Conservation (phyloP, 2,329 filamentous ascomycete species). For the Arachnopeziza araneosa region DNA sequence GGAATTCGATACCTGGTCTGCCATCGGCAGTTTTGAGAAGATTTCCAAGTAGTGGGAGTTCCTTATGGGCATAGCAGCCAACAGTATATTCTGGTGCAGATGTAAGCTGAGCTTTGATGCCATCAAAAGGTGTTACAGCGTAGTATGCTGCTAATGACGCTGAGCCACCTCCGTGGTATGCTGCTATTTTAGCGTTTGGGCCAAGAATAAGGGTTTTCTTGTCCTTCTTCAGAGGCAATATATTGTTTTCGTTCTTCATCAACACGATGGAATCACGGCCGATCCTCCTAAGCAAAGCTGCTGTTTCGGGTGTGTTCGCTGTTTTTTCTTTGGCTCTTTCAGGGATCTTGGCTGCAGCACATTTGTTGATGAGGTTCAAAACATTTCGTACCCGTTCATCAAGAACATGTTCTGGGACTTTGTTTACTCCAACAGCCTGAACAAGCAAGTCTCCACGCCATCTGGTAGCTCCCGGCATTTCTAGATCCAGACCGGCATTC, state of each 20-base stretch:
- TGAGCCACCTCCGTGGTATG: slow-evolving; percentile 59
- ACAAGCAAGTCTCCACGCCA: slow-evolving; percentile 24
- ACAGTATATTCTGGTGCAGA: slow-evolving; percentile 46
- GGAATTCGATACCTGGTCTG: slow-evolving; percentile 48
- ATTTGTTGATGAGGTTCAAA: slow-evolving; percentile 28
- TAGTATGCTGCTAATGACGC: slow-evolving; percentile 57
- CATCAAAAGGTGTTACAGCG: slow-evolving; percentile 66
- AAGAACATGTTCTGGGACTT: slow-evolving; percentile 21
- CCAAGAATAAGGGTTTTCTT: slow-evolving; percentile 56
- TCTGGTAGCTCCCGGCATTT: slow-evolving; percentile 50
- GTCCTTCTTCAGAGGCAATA: slow-evolving; percentile 53
- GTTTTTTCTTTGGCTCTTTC: slow-evolving; percentile 25
- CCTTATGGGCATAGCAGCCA: slow-evolving; percentile 59
- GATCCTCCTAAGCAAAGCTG: slow-evolving; percentile 46
- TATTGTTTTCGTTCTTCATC: slow-evolving; percentile 54
- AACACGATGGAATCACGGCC: slow-evolving; percentile 58
- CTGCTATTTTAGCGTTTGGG: slow-evolving; percentile 51
- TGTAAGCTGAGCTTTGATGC: slow-evolving; percentile 52
- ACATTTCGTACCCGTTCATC: slow-evolving; percentile 26
- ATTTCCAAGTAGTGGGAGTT: slow-evolving; percentile 53
- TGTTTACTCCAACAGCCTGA: slow-evolving; percentile 21
- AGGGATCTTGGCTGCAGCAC: slow-evolving; percentile 30
- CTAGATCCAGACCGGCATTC: slow-evolving; percentile 49
- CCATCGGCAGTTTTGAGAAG: slow-evolving; percentile 47
- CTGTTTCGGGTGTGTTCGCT: slow-evolving; percentile 30